These are phyloP conservation scores for Sinapis alba DNA, from an alignment of 441 rosid species.

Conservation along the genomic window DNA sequence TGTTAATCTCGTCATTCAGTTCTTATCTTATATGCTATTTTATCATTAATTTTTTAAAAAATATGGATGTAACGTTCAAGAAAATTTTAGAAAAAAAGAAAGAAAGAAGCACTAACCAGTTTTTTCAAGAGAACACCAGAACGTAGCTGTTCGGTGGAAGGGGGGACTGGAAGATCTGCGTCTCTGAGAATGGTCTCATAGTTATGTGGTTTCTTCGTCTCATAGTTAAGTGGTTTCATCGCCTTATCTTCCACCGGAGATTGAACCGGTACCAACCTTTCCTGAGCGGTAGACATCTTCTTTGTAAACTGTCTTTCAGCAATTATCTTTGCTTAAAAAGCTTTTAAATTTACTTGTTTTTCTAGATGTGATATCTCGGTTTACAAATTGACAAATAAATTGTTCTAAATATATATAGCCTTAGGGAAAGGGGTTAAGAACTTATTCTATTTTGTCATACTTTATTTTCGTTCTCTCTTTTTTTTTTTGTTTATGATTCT, in stretches of 20 bases:
- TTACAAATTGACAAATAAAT: background rate
- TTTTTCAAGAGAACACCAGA: conserved; percentile 2
- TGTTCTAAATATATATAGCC: background rate
- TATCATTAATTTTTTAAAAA: background rate
- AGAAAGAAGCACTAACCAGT: background rate
- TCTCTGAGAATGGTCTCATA: background rate
- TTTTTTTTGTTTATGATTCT: background rate
- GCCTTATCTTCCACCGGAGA: background rate
- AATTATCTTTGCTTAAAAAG: background rate
- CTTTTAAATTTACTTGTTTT: background rate
- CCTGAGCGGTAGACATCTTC: background rate
- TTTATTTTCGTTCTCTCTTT: background rate
- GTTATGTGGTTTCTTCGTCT: background rate
- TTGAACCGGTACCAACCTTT: background rate
- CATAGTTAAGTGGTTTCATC: background rate
- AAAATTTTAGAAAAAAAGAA: background rate
- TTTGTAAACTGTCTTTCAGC: background rate
- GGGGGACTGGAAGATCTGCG: background rate
- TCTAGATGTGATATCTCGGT: background rate
- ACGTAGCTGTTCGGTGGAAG: conserved; percentile 1
- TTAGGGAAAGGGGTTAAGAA: background rate
- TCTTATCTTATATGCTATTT: background rate
- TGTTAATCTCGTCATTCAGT: background rate
- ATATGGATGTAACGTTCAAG: background rate
- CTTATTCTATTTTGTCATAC: background rate